A percentile compares a stretch with the other conserved stretches of the same genome.
phyloP scores from a whole-genome alignment of 352 stramenopile species.

The Globisporangium cylindrosporum region DNA sequence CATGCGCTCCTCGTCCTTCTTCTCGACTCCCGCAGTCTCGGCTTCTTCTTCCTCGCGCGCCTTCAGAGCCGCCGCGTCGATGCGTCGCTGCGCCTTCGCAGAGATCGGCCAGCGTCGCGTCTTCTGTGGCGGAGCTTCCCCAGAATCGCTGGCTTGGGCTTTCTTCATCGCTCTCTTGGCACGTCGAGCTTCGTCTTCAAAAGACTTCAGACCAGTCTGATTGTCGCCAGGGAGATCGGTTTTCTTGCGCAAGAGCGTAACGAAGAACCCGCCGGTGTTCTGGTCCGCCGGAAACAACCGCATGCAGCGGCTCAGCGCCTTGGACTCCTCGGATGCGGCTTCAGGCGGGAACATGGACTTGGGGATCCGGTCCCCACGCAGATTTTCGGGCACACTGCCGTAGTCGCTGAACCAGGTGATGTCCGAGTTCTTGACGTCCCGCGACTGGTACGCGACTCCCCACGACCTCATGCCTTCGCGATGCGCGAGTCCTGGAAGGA shows the following conservation, averaged over 20 bases:
- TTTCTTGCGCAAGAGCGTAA: conserved; percentile 91
- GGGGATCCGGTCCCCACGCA: conserved; percentile 59
- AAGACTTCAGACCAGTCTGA: conserved; percentile 43
- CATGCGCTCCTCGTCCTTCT: conserved; percentile 17
- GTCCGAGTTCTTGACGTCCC: conserved; percentile 28
- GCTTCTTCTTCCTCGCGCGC: conserved; percentile 14
- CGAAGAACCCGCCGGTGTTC: conserved; percentile 98
- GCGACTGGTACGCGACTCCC: conserved; percentile 65
- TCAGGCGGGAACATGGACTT: conserved; percentile 85
- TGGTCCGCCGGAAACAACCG: conserved; percentile 96
- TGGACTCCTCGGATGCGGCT: conserved; percentile 44
- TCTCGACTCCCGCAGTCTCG: conserved; percentile 6
- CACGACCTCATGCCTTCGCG: conserved; percentile 54
- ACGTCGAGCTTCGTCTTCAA: conserved; percentile 25
- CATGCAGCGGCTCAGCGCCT: conserved; percentile 77
- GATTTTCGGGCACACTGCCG: conserved; percentile 43
- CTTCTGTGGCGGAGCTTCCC: conserved; percentile 19
- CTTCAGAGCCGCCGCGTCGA: conserved; percentile 10
- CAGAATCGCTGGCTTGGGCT: conserved; percentile 34
- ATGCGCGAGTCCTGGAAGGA: conserved; percentile 46
- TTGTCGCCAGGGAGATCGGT: conserved; percentile 28
- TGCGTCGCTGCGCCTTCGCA: conserved; percentile 26
- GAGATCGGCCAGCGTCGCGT: conserved; percentile 42
- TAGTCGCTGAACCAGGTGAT: conserved; percentile 60
- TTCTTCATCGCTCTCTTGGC: conserved; percentile 20